A percentile compares a stretch with the other conserved stretches of the same genome.
phyloP scores from a whole-genome alignment of 345 rosid species.

The Pistacia integerrima region DNA sequence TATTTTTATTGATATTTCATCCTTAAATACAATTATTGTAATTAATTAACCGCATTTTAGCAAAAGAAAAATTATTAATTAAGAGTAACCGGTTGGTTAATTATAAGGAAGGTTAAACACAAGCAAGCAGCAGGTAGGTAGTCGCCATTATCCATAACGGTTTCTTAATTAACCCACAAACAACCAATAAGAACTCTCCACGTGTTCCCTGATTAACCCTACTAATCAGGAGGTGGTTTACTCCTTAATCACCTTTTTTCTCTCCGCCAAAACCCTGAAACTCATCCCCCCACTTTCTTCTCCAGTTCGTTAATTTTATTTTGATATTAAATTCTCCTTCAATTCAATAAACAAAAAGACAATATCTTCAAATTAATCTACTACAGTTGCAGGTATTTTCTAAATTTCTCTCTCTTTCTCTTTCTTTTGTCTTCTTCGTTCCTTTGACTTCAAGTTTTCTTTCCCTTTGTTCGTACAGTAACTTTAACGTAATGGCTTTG shows the following conservation, averaged over 20 bases:
- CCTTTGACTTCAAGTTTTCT: conserved; percentile 2
- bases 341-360: conserved; percentile 4
- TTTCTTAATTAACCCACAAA: neutral
- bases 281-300: neutral
- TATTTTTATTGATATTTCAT: neutral
- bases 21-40: neutral
- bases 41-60: neutral
- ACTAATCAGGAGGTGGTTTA: conserved; percentile 1
- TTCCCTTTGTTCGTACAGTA: no score
- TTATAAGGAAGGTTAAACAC: neutral
- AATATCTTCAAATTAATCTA: conserved; percentile 13
- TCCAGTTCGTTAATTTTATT: neutral
- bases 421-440: neutral
- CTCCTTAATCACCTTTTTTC: conserved; percentile 6
- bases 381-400: conserved; percentile 7
- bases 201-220: neutral
- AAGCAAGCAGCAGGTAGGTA: neutral
- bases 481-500: conserved; percentile 29
- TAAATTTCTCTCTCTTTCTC: neutral
- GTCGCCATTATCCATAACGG: conserved; percentile 14
- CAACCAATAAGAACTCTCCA: neutral
- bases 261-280: conserved; percentile 15
- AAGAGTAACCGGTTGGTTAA: conserved; percentile 2
- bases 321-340: no score
- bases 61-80: neutral